These are phyloP conservation scores for Suhomyces canberraensis DNA, from an alignment of 805 yeast genomes.

Conservation along the genomic window DNA sequence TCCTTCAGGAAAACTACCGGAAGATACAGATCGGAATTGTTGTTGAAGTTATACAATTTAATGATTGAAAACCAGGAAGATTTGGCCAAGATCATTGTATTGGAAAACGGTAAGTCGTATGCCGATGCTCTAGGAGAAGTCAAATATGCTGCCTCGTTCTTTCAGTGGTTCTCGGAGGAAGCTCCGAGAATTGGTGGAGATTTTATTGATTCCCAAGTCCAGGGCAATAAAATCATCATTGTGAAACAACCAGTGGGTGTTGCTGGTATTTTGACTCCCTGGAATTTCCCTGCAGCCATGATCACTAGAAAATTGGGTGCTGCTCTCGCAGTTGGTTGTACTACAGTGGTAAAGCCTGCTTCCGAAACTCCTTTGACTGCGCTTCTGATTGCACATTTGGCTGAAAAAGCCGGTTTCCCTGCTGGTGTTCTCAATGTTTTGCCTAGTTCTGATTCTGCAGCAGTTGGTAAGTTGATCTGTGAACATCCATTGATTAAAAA, in stretches of 20 bases:
- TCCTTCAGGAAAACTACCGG: slow-evolving; percentile 52
- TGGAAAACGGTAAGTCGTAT: slow-evolving; percentile 74
- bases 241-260: slow-evolving; percentile 78
- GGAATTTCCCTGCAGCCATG: slow-evolving; percentile 86
- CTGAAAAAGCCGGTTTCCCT: slow-evolving; percentile 68
- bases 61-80: slow-evolving; percentile 60
- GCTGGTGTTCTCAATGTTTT: slow-evolving; percentile 65
- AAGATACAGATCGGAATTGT: slow-evolving; percentile 52
- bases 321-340: slow-evolving; percentile 77
- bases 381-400: slow-evolving; percentile 59
- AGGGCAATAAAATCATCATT: slow-evolving; percentile 51
- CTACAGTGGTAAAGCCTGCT: slow-evolving; percentile 75
- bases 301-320: slow-evolving; percentile 72
- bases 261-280: slow-evolving; percentile 75
- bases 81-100: slow-evolving; percentile 58
- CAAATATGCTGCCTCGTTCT: slow-evolving; percentile 65
- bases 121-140: slow-evolving; percentile 75
- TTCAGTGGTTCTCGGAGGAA: slow-evolving; percentile 87
- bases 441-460: slow-evolving; percentile 45
- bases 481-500: slow-evolving; percentile 53
- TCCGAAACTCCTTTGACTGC: slow-evolving; percentile 74
- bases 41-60: slow-evolving; percentile 50
- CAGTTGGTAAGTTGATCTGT: slow-evolving; percentile 52
- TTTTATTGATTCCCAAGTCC: slow-evolving; percentile 51
- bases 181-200: slow-evolving; percentile 75